Percentiles rank a stretch among this genome's conserved stretches.
Conservation (phyloP, 2,329 filamentous ascomycete species). For the Colletotrichum sp. region DNA sequence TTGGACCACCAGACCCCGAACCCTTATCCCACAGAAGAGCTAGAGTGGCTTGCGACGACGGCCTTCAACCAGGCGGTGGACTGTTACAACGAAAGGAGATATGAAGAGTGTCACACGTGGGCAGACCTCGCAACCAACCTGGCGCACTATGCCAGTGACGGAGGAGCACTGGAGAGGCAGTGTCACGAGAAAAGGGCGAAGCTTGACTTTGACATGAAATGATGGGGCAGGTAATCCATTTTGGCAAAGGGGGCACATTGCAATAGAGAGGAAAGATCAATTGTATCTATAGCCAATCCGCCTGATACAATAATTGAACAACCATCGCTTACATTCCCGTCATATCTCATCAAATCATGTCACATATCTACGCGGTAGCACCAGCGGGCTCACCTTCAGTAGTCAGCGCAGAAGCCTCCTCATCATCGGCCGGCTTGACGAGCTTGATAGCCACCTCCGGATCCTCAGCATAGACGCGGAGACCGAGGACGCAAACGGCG, state of each 20-base stretch:
- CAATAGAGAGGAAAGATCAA: neutral
- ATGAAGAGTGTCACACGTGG: slow-evolving; percentile 64
- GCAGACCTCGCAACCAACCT: slow-evolving; percentile 66
- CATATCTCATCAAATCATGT: neutral
- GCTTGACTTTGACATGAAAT: neutral
- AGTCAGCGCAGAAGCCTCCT: slow-evolving; percentile 32
- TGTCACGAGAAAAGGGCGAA: neutral
- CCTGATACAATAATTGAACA: neutral
- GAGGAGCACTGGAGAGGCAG: slow-evolving; percentile 39
- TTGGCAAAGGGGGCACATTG: neutral
- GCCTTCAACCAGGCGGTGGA: slow-evolving; percentile 76
- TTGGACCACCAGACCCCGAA: slow-evolving; percentile 37
- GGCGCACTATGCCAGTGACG: slow-evolving; percentile 63
- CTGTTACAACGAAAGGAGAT: slow-evolving; percentile 60
- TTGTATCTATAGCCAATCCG: neutral
- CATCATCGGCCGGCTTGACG: slow-evolving; percentile 33
- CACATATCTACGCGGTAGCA: slow-evolving; percentile 23
- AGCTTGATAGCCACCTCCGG: slow-evolving; percentile 36
- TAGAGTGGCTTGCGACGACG: slow-evolving; percentile 77
- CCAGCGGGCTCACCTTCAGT: slow-evolving; percentile 31
- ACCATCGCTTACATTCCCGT: neutral
- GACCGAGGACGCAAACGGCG: slow-evolving; percentile 44
- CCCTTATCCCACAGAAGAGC: slow-evolving; percentile 67
- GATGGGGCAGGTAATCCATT: neutral
- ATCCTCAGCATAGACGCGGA: slow-evolving; percentile 43